Percentiles rank a stretch among this genome's conserved stretches.
Conservation (phyloP, 352 stramenopile genomes). For the Aphanomyces stellatus region DNA sequence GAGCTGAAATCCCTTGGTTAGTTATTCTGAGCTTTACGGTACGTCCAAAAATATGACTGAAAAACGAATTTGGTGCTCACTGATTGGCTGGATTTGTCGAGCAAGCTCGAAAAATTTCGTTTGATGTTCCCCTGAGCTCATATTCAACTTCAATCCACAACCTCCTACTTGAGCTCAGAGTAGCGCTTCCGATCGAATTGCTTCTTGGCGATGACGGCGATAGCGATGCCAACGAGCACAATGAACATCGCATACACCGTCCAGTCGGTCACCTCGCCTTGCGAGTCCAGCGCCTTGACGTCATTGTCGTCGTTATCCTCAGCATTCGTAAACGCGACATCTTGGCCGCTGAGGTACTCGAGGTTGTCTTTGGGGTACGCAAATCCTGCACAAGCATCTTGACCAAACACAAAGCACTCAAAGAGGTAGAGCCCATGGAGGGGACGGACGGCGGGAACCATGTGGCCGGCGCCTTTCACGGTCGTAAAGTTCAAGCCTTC, state of each 20-base stretch:
- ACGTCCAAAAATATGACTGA: too few species aligned
- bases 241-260: background rate
- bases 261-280: background rate
- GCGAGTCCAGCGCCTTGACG: constrained; percentile 27
- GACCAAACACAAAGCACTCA: constrained; percentile 21
- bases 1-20: too few species aligned
- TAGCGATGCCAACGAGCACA: background rate
- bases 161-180: background rate
- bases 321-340: background rate
- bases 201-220: background rate
- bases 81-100: too few species aligned
- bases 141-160: too few species aligned
- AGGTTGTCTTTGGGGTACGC: constrained; percentile 40
- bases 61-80: too few species aligned
- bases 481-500: constrained; percentile 82
- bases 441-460: constrained; percentile 40
- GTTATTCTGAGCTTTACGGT: too few species aligned
- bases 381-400: constrained; percentile 38
- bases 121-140: too few species aligned
- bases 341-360: constrained; percentile 24
- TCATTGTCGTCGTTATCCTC: constrained; percentile 25
- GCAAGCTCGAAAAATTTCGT: too few species aligned
- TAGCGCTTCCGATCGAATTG: background rate
- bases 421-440: constrained; percentile 21
- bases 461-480: constrained; percentile 85